Evolutionary conservation across 768 basidiomycete genomes (phyloP).

Genomic region (Lentinula sp.): DNA sequence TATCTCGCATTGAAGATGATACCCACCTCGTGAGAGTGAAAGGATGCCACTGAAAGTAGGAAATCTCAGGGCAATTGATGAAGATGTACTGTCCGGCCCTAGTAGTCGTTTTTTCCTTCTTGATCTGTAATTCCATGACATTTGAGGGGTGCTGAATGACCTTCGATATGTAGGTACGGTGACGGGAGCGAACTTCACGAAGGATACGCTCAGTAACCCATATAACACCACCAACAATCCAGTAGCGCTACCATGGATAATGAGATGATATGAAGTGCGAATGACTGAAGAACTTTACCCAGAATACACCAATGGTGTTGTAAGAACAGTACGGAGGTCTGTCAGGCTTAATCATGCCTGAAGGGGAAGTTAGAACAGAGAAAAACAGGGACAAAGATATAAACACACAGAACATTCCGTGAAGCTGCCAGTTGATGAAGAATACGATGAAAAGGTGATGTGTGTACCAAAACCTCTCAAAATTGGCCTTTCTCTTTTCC

Average conservation of each 20-base stretch:
- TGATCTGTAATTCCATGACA: slow-evolving; percentile 94
- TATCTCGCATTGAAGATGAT: background rate
- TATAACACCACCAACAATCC: slow-evolving; percentile 81
- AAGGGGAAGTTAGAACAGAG: background rate
- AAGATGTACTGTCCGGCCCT: slow-evolving; percentile 94
- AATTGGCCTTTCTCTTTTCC: slow-evolving; percentile 69
- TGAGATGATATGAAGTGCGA: slow-evolving; percentile 1
- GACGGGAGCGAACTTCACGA: slow-evolving; percentile 87
- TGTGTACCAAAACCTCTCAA: slow-evolving; percentile 87
- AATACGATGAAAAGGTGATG: slow-evolving; percentile 89
- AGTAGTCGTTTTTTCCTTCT: slow-evolving; percentile 84
- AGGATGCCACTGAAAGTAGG: slow-evolving; percentile 96
- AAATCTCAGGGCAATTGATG: slow-evolving; percentile 84
- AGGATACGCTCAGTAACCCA: slow-evolving; percentile 87
- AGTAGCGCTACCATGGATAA: slow-evolving; percentile 58
- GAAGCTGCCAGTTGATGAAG: slow-evolving; percentile 92
- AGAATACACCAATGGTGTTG: slow-evolving; percentile 88
- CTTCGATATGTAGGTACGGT: slow-evolving; percentile 89
- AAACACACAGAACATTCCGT: slow-evolving; percentile 80
- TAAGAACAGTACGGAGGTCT: slow-evolving; percentile 81
- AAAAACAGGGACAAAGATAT: background rate
- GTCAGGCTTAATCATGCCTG: slow-evolving; percentile 81
- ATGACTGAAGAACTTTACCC: slow-evolving; percentile 48
- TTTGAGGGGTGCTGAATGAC: slow-evolving; percentile 94
- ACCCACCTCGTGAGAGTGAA: slow-evolving; percentile 84